Evolutionary conservation across 225 moss, liverwort and hornwort species (phyloP).

Genomic region (Rhytidiadelphus loreus): DNA sequence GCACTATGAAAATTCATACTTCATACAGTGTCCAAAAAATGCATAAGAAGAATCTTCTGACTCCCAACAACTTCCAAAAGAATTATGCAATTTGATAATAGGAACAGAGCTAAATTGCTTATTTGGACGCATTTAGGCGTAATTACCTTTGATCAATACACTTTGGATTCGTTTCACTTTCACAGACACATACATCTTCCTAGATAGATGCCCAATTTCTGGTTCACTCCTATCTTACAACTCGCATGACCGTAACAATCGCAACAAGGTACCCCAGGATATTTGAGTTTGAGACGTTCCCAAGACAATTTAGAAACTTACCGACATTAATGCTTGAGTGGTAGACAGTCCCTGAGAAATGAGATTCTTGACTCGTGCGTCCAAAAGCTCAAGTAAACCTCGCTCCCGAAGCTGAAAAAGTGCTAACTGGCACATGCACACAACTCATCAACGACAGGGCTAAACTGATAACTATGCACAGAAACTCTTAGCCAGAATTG

Average conservation of each 20-base stretch:
- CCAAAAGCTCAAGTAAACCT: constrained; percentile 28
- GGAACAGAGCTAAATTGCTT: neutral
- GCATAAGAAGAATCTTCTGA: neutral
- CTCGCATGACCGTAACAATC: neutral
- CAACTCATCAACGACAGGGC: neutral
- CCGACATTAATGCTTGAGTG: constrained; percentile 15
- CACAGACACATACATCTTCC: neutral
- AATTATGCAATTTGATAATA: neutral
- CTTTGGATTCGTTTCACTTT: neutral
- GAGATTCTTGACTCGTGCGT: constrained; percentile 6
- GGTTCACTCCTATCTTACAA: neutral
- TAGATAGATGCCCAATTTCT: neutral
- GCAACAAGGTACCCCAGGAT: neutral
- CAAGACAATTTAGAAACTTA: neutral
- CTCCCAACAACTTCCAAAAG: neutral
- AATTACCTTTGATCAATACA: neutral
- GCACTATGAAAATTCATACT: neutral
- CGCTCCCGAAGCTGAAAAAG: constrained; percentile 34
- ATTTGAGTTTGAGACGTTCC: neutral
- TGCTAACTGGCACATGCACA: neutral
- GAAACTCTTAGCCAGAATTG: neutral
- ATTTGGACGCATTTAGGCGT: neutral
- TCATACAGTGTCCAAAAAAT: neutral
- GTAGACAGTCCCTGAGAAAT: constrained; percentile 1
- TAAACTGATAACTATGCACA: neutral